A percentile compares a stretch with the other conserved stretches of the same genome.
phyloP scores from a whole-genome alignment of 1,284 basidiomycete genomes.

The Trichosporon sp. region DNA sequence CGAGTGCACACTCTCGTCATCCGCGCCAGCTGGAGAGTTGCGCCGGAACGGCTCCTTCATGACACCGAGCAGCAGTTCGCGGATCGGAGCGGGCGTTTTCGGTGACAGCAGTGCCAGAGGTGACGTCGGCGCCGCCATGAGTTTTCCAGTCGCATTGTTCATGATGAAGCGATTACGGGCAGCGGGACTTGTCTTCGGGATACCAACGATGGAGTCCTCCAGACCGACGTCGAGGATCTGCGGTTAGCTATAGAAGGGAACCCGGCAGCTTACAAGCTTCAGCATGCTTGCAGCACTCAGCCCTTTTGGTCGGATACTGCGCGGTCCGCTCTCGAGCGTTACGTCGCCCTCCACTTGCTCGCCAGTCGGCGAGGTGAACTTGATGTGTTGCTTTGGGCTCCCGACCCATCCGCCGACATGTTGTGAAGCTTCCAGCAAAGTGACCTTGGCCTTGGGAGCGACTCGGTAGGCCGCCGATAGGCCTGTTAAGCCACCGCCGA shows the following conservation, averaged over 20 bases:
- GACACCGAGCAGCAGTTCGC: constrained; percentile 61
- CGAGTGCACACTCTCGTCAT: constrained; percentile 79
- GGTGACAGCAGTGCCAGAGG: constrained; percentile 20
- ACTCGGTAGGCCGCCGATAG: constrained; percentile 53
- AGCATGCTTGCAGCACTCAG: constrained; percentile 63
- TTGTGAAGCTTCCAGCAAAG: constrained; percentile 21
- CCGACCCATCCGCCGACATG: constrained; percentile 76
- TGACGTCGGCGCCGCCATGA: constrained; percentile 21
- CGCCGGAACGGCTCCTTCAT: constrained; percentile 65
- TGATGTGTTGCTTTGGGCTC: constrained; percentile 63
- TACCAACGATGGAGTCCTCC: constrained; percentile 41
- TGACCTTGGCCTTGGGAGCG: constrained; percentile 24
- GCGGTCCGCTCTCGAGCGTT: constrained; percentile 76
- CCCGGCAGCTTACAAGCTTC: constrained; percentile 70
- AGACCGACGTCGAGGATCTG: constrained; percentile 41
- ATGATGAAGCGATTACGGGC: constrained; percentile 52
- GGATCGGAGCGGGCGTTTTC: constrained; percentile 11
- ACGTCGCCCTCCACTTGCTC: constrained; percentile 56
- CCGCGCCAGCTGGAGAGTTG: constrained; percentile 55
- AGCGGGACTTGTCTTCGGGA: constrained; percentile 47
- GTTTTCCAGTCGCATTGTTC: constrained; percentile 25
- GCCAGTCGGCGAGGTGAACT: constrained; percentile 28
- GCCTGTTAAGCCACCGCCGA: constrained; percentile 54
- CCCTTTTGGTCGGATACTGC: constrained; percentile 74
- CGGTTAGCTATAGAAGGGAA: neutral